Evolutionary conservation across 805 yeast genomes (phyloP).

Genomic region (Dipodascopsis uninucleata): DNA sequence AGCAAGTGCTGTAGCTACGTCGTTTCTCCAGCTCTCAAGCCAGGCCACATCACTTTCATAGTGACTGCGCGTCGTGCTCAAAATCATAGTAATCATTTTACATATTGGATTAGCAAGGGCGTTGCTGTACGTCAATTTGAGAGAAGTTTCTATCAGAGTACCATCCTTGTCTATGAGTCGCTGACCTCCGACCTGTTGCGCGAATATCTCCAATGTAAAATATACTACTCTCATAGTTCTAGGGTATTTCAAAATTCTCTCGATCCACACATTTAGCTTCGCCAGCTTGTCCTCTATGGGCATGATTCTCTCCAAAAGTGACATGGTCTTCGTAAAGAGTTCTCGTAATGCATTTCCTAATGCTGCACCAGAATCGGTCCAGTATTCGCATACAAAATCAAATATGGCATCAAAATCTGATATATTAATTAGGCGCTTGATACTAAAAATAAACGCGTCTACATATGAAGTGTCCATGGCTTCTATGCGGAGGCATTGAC

Average conservation of each 20-base stretch:
- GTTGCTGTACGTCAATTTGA: conserved; percentile 51
- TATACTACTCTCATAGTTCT: conserved; percentile 57
- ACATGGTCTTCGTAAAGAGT: conserved; percentile 52
- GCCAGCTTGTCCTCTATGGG: conserved; percentile 18
- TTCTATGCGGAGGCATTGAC: conserved; percentile 38
- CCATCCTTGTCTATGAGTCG: conserved; percentile 46
- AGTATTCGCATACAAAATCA: conserved; percentile 56
- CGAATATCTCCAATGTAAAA: conserved; percentile 54
- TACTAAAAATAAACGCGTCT: too few relatives aligned
- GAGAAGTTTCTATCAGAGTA: conserved; percentile 45
- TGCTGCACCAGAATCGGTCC: conserved; percentile 70
- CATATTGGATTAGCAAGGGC: conserved; percentile 58
- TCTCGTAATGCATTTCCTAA: conserved; percentile 65
- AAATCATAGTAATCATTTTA: conserved; percentile 25
- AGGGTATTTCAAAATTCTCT: conserved; percentile 43
- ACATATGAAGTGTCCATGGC: too few relatives aligned
- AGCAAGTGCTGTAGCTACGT: conserved; percentile 39
- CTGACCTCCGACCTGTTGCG: conserved; percentile 46
- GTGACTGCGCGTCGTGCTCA: conserved; percentile 8
- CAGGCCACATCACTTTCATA: conserved; percentile 38
- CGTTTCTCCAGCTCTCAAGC: conserved; percentile 51
- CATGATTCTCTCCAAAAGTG: conserved; percentile 37
- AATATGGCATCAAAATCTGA: conserved; percentile 31
- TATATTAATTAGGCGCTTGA: conserved; percentile 23
- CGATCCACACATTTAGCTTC: conserved; percentile 44